A percentile compares a stretch with the other conserved stretches of the same genome.
Evolutionary conservation across 768 basidiomycete genomes (phyloP).

Genomic region (Boletus reticulatus): DNA sequence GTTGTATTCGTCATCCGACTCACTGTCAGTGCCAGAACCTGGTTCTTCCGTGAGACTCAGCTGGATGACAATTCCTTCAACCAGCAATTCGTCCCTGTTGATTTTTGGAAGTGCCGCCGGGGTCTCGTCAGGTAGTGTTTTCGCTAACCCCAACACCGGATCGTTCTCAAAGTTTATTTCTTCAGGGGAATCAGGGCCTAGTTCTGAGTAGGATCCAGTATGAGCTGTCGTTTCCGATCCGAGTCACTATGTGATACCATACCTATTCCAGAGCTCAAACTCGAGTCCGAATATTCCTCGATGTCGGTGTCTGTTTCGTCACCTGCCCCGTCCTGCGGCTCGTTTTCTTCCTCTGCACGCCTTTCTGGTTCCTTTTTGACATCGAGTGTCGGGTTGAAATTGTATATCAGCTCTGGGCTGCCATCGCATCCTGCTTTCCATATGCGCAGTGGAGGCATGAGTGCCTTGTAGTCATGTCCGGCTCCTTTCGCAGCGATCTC

Average conservation of each 20-base stretch:
- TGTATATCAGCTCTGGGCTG: constrained; percentile 3
- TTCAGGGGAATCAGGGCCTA: not conserved
- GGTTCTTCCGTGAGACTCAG: not conserved
- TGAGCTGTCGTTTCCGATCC: not conserved
- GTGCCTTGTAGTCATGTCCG: not conserved
- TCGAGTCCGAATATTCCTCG: not conserved
- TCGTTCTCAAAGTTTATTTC: not conserved
- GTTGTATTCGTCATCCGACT: not conserved
- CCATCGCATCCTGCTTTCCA: constrained; percentile 6
- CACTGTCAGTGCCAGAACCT: not conserved
- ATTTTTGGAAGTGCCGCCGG: not conserved
- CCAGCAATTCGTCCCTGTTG: not conserved
- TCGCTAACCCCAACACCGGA: not conserved
- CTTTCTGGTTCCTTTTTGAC: not conserved
- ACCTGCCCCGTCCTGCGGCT: not conserved
- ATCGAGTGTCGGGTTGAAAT: constrained; percentile 1
- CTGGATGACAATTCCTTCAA: constrained; percentile 5
- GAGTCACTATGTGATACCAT: not conserved
- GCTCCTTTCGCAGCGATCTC: not conserved
- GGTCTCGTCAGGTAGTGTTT: not conserved
- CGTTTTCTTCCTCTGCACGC: not conserved
- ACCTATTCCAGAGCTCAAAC: not conserved
- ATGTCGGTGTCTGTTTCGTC: no score
- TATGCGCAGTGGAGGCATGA: constrained; percentile 7
- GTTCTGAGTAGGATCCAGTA: not conserved